Conservation (phyloP, 495 filamentous ascomycete genomes). For the Venustampulla echinocandica region DNA sequence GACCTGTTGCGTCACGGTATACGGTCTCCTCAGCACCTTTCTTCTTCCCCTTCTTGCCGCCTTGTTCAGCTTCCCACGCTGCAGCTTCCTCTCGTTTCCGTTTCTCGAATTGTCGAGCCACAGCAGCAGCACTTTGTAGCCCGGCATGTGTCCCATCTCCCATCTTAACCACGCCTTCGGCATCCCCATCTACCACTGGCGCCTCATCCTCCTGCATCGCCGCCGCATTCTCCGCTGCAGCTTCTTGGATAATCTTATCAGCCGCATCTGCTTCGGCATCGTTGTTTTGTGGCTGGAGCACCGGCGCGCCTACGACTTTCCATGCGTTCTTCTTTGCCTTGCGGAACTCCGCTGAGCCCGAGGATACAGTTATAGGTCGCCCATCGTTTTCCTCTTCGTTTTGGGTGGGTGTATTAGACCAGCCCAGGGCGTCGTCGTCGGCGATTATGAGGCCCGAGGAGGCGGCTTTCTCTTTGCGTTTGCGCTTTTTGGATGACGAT, state of each 20-base stretch:
- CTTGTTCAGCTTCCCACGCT: conserved; percentile 31
- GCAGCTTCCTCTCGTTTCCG: conserved; percentile 35
- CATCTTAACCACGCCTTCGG: conserved; percentile 50
- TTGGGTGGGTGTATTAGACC: conserved; percentile 39
- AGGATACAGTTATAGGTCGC: conserved; percentile 30
- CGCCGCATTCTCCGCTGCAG: conserved; percentile 53
- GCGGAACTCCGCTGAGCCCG: conserved; percentile 56
- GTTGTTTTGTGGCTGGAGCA: conserved; percentile 28
- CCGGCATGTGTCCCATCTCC: conserved; percentile 78
- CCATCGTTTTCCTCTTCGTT: conserved; percentile 33
- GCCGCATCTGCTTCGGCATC: conserved; percentile 54
- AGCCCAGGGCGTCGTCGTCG: conserved; percentile 79
- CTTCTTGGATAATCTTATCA: conserved; percentile 73
- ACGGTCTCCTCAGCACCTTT: conserved; percentile 58
- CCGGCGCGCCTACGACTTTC: conserved; percentile 56
- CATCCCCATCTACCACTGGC: conserved; percentile 31
- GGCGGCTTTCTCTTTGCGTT: conserved; percentile 44
- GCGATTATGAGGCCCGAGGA: conserved; percentile 68
- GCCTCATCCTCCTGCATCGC: conserved; percentile 43
- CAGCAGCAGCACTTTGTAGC: conserved; percentile 70
- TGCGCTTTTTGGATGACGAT: conserved; percentile 75
- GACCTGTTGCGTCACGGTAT: conserved; percentile 86
- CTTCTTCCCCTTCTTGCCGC: conserved; percentile 34
- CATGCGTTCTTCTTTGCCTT: conserved; percentile 69
- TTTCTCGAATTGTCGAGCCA: conserved; percentile 61